Percentiles rank a stretch among this genome's conserved stretches.
Evolutionary conservation across 768 basidiomycete species (phyloP).

Genomic region (Arthromyces matolae): DNA sequence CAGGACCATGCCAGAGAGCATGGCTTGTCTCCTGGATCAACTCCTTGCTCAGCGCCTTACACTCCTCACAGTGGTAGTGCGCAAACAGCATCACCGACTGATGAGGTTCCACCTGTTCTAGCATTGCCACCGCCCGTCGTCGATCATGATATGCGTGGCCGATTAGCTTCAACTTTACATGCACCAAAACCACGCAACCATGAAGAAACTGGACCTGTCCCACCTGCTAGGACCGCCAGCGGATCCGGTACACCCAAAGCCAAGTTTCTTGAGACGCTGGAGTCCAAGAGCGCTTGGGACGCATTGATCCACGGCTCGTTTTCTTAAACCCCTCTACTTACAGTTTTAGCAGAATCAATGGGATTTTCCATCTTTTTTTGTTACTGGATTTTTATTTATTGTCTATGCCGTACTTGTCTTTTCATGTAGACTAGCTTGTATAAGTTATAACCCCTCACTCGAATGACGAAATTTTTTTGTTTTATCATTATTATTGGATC

Average conservation of each 20-base stretch:
- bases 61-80: conserved; percentile 10
- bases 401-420: no score
- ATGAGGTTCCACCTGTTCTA: conserved; percentile 12
- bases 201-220: conserved; percentile 11
- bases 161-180: conserved; percentile 9
- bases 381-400: conserved; percentile 5
- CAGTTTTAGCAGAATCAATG: background rate
- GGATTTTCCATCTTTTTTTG: conserved; percentile 1
- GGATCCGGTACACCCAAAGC: conserved; percentile 33
- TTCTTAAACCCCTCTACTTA: conserved; percentile 37
- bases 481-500: background rate
- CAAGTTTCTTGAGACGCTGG: conserved; percentile 54
- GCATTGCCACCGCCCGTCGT: conserved; percentile 13
- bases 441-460: no score
- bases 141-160: background rate
- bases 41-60: conserved; percentile 8
- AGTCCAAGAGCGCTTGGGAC: conserved; percentile 63
- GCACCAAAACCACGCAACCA: conserved; percentile 16
- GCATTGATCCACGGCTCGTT: conserved; percentile 66
- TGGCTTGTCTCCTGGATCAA: conserved; percentile 8
- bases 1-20: conserved; percentile 14
- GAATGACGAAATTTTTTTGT: background rate
- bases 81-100: conserved; percentile 8
- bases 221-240: conserved; percentile 2
- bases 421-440: no score